Conservation (phyloP, 169 alveolate species). For the Eimeria zaria region DNA sequence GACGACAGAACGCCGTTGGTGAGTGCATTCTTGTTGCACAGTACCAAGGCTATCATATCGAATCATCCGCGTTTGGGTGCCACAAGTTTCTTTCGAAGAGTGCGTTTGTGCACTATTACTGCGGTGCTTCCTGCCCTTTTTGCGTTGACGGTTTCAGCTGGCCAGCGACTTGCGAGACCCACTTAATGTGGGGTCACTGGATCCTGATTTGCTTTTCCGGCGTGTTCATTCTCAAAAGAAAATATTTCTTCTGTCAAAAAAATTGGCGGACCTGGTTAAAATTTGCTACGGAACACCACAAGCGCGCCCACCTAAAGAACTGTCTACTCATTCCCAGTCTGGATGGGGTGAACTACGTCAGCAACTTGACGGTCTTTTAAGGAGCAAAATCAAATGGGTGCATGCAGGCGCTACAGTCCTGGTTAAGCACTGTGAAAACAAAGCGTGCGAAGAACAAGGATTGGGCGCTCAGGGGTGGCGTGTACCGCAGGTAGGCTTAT, state of each 20-base stretch:
- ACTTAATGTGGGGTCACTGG: conserved; percentile 1
- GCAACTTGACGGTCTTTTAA: conserved; percentile 14
- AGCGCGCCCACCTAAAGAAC: neutral
- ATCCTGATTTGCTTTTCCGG: conserved; percentile 57
- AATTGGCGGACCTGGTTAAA: conserved; percentile 60
- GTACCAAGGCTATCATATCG: neutral
- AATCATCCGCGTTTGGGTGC: neutral
- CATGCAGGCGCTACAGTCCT: conserved; percentile 79
- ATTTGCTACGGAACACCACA: conserved; percentile 24
- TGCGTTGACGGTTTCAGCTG: conserved; percentile 42
- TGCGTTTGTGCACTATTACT: neutral
- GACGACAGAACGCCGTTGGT: conserved; percentile 37
- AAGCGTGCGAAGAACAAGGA: conserved; percentile 37
- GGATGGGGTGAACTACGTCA: neutral
- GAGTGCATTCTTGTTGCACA: neutral
- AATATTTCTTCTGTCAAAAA: conserved; percentile 68
- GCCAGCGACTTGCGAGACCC: conserved; percentile 74
- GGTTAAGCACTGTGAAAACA: conserved; percentile 69
- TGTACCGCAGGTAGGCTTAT: conserved; percentile 58
- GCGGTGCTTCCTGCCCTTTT: neutral
- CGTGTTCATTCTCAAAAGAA: conserved; percentile 81
- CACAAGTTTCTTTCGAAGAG: neutral
- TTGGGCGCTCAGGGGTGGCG: conserved; percentile 79
- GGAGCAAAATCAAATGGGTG: conserved; percentile 76
- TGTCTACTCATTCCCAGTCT: neutral